Conservation (phyloP, 2,329 filamentous ascomycete species). For the Magnaporthiopsis poae region DNA sequence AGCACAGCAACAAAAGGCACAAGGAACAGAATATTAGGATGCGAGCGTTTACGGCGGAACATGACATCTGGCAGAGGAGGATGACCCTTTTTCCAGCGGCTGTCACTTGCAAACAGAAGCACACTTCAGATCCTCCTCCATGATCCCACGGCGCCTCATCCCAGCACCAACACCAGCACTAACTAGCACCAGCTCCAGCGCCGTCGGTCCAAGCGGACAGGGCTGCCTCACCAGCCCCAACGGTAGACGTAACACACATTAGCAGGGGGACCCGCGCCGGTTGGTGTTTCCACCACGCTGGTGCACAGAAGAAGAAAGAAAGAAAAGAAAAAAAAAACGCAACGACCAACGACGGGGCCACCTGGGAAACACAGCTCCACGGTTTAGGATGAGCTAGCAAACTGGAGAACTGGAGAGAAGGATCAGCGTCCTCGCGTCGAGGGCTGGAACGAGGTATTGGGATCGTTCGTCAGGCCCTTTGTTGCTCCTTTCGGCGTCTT, state of each 20-base stretch:
- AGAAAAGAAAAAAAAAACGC: neutral
- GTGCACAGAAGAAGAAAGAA: neutral
- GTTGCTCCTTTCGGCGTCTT: no score
- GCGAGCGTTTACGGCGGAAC: no score
- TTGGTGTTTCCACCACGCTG: neutral
- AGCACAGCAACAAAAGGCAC: neutral
- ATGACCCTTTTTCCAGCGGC: no score
- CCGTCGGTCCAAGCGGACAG: no score
- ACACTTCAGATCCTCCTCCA: no score
- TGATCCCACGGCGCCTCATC: no score
- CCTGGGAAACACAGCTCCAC: neutral
- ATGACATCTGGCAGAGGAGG: no score
- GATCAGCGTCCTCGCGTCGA: neutral
- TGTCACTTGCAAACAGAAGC: neutral
- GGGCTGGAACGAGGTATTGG: no score
- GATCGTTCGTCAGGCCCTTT: no score
- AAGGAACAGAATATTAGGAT: neutral
- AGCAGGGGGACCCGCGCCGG: no score
- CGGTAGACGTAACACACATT: neutral
- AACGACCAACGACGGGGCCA: neutral
- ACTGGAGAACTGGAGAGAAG: neutral
- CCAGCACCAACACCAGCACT: no score
- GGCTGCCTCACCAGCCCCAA: neutral
- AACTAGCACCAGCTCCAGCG: no score
- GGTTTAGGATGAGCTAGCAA: neutral